Percentiles rank a stretch among this genome's conserved stretches.
Conservation (phyloP, 306 rosid genomes). For the Glycine tomentella region DNA sequence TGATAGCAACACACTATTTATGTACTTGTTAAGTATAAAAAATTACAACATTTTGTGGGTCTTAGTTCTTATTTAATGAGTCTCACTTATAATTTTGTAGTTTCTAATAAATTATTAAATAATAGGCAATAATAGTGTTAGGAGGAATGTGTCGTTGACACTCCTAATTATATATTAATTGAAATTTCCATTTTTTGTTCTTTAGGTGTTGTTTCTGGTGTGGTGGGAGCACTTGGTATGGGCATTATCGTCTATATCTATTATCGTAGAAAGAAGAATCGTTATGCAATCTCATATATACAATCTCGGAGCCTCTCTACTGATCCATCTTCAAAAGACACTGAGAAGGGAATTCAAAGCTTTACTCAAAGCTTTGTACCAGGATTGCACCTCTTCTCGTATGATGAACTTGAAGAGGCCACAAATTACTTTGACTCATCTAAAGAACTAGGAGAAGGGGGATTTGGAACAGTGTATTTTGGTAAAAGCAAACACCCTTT, state of each 20-base stretch:
- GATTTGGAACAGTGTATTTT: slow-evolving; percentile 81
- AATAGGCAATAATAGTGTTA: too few species aligned
- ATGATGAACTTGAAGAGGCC: slow-evolving; percentile 75
- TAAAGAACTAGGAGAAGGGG: slow-evolving; percentile 88
- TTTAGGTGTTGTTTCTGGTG: slow-evolving; percentile 40
- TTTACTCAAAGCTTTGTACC: slow-evolving; percentile 54
- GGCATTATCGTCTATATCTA: not conserved
- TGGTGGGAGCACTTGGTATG: not conserved
- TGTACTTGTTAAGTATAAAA: too few species aligned
- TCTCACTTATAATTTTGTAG: too few species aligned
- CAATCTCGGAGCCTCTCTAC: slow-evolving; percentile 55
- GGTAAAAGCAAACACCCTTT: slow-evolving; percentile 56
- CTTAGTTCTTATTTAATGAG: too few species aligned
- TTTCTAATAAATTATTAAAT: not conserved
- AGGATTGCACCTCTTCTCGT: slow-evolving; percentile 63
- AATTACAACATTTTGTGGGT: too few species aligned
- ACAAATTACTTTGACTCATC: slow-evolving; percentile 65
- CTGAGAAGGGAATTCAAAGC: slow-evolving; percentile 62
- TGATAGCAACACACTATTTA: too few species aligned
- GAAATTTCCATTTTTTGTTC: slow-evolving; percentile 19
- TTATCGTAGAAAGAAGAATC: slow-evolving; percentile 39
- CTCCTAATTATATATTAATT: not conserved
- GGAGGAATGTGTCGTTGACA: too few species aligned
- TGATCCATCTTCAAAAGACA: slow-evolving; percentile 47
- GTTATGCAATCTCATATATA: slow-evolving; percentile 42